Evolutionary conservation across 139 green algal genomes (phyloP), one percentile per base, ranked within the genome.

Genomic region (Chlorella sorokiniana): DNA sequence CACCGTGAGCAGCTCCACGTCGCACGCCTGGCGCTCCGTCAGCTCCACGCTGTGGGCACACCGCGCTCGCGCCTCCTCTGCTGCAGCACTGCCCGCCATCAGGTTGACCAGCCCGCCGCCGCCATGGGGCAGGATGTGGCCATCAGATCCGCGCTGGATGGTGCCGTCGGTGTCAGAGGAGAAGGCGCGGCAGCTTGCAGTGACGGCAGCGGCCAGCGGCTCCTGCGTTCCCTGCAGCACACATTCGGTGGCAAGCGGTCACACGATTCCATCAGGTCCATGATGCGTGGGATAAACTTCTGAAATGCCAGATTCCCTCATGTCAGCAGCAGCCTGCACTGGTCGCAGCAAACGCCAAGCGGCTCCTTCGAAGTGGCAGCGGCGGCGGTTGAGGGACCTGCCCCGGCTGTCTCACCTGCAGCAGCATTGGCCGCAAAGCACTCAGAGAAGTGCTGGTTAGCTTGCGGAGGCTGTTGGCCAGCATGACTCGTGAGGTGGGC

Each of bases 1-100:
- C 40, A 97, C 92, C 1, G 84, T 79, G 11, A 98, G 90, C 54
- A 98, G 94, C 90, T 98, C 95, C n/a, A 98, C 91, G 62, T 98
- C 95, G 82, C 95, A 98, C 0, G 95, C 95, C 64, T 80, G 95
- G 35, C 95, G 88, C 76, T 98, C 94, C 44, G 81, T 93, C 42
- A 93, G 93, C 86, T 97, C 93, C 20, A 97, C 69, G 54, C 82
- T 90, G 75, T 93, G 89, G 79, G 82, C 93, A 89, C 87, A 93
- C 41, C 56, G 68, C 22, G 82, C 83, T 1, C 89, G 82, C 7
- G 94, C 83, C 29, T 48, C 62, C 31, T 79, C 56, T 31, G 79
- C 65, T 3, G 61, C 82, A 7, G 44, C 31, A 45, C 84, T 78
- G 56, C 42, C 44, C 1, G 86, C 84, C 64, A 81, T 83, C 11